phyloP scores from a whole-genome alignment of 352 stramenopile genomes.

The Globisporangium middletonii region DNA sequence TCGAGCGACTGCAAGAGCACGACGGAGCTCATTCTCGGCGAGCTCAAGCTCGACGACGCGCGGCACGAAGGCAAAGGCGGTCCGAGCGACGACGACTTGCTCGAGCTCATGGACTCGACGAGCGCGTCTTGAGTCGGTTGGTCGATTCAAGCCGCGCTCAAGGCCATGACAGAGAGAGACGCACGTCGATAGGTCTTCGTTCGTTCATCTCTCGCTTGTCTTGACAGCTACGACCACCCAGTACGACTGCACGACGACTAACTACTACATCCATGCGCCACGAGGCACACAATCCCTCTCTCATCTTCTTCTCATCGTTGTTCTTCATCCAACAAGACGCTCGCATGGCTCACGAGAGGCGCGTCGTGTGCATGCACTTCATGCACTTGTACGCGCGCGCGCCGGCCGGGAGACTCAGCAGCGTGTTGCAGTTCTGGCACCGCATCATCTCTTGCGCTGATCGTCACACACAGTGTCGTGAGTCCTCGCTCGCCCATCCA shows the following conservation, averaged over 20 bases:
- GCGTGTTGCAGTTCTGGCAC: slow-evolving; percentile 83
- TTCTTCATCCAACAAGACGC: too few species aligned
- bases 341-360: slow-evolving; percentile 42
- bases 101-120: slow-evolving; percentile 86
- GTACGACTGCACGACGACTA: too few species aligned
- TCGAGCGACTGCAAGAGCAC: slow-evolving; percentile 61
- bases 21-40: slow-evolving; percentile 39
- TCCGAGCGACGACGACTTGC: slow-evolving; percentile 55
- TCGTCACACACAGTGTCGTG: slow-evolving; percentile 9
- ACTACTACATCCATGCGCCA: too few species aligned
- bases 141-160: too few species aligned
- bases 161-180: not conserved
- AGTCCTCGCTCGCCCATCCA: not conserved
- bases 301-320: too few species aligned
- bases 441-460: slow-evolving; percentile 83
- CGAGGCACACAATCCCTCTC: too few species aligned
- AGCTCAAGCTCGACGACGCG: slow-evolving; percentile 57
- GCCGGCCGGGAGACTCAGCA: slow-evolving; percentile 71
- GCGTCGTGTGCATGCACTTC: slow-evolving; percentile 81
- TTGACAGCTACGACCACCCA: too few species aligned
- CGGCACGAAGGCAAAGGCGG: slow-evolving; percentile 38
- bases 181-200: not conserved
- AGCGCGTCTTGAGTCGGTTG: slow-evolving; percentile 9
- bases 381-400: slow-evolving; percentile 88
- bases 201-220: slow-evolving; percentile 2